These are phyloP conservation scores for Litsea cubeba DNA, from an alignment of 164 flowering plant species.

Conservation along the genomic window DNA sequence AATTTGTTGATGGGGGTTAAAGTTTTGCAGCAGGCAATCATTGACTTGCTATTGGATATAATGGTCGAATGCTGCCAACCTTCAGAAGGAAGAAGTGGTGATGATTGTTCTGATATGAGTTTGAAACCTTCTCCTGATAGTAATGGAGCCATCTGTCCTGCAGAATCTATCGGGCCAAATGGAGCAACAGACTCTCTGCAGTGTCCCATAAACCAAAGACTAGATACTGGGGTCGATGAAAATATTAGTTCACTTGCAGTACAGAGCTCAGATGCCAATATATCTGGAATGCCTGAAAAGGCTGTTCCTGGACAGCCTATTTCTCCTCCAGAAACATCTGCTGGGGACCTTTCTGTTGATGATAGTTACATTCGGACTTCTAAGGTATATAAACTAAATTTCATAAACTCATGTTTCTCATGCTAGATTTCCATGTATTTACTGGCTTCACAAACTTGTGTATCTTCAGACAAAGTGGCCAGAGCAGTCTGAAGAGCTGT, in stretches of 20 bases:
- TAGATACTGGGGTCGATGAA: constrained; percentile 28
- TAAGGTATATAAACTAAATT: constrained; percentile 47
- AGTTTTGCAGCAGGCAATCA: constrained; percentile 95
- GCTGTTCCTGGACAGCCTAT: constrained; percentile 51
- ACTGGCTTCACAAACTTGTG: constrained; percentile 5
- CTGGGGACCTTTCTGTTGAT: constrained; percentile 43
- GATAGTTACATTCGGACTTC: constrained; percentile 46
- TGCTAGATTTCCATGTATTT: constrained; percentile 12
- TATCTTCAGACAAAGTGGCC: constrained; percentile 69
- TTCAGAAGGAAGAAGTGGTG: constrained; percentile 61
- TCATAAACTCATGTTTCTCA: constrained; percentile 12
- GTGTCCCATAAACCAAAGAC: constrained; percentile 41
- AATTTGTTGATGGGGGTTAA: constrained; percentile 98
- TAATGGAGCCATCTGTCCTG: constrained; percentile 40
- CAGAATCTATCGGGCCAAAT: constrained; percentile 52
- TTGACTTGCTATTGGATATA: constrained; percentile 91
- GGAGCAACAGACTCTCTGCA: constrained; percentile 81
- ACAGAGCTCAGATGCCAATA: constrained; percentile 62
- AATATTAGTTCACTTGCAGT: constrained; percentile 50
- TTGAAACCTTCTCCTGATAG: constrained; percentile 46
- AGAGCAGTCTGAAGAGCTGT: constrained; percentile 98
- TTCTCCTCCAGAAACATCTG: constrained; percentile 73
- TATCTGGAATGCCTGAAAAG: constrained; percentile 29
- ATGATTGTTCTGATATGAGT: constrained; percentile 46
- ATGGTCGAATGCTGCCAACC: constrained; percentile 99